Percentiles rank a stretch among this genome's conserved stretches.
Conservation (phyloP, 768 basidiomycete genomes). For the Amanita polypyramis region DNA sequence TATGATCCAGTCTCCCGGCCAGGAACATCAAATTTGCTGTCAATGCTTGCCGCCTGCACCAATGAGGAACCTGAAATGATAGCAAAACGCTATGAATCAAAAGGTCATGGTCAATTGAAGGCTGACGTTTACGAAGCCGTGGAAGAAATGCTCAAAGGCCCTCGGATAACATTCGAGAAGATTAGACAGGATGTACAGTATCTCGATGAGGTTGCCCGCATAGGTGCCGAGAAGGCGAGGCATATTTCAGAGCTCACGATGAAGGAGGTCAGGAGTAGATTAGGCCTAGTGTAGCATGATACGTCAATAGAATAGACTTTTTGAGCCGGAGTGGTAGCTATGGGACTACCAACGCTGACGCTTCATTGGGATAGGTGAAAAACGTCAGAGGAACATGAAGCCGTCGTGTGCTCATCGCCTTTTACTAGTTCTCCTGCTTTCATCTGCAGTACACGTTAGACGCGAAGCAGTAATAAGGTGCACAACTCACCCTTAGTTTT, state of each 20-base stretch:
- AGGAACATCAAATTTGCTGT: constrained; percentile 73
- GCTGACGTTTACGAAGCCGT: constrained; percentile 64
- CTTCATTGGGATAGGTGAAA: not conserved
- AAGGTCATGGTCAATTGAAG: constrained; percentile 64
- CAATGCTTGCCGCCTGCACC: constrained; percentile 70
- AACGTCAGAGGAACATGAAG: not conserved
- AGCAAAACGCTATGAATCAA: constrained; percentile 38
- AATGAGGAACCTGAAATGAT: constrained; percentile 32
- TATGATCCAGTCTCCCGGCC: constrained; percentile 77
- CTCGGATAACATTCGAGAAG: constrained; percentile 60
- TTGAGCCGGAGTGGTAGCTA: too few relatives aligned
- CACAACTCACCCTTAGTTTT: constrained; percentile 48
- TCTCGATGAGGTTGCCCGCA: constrained; percentile 47
- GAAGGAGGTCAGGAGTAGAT: constrained; percentile 49
- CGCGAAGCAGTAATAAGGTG: not conserved
- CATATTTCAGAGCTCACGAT: constrained; percentile 55
- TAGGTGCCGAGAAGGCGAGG: constrained; percentile 56
- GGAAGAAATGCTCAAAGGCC: constrained; percentile 50
- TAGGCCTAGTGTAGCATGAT: constrained; percentile 35
- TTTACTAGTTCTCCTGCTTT: constrained; percentile 7
- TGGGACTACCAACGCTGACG: too few relatives aligned
- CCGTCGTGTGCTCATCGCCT: constrained; percentile 3
- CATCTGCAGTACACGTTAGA: not conserved
- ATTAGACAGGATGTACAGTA: constrained; percentile 50
- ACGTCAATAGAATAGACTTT: not conserved